Percentiles rank a stretch among this genome's conserved stretches.
Conservation (phyloP, 176 grass and related monocot species). For the Poa annua region DNA sequence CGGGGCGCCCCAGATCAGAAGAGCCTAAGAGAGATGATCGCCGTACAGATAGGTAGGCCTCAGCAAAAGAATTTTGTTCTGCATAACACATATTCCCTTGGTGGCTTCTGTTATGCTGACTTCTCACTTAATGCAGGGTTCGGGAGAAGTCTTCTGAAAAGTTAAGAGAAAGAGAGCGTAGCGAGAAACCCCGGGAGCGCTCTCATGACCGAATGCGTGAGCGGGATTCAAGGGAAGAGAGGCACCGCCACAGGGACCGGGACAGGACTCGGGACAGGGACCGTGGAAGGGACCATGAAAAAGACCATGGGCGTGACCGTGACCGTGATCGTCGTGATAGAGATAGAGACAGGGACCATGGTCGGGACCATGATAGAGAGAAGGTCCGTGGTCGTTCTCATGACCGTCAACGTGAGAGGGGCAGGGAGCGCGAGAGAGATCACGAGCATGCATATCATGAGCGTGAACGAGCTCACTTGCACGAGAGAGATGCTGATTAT, state of each 20-base stretch:
- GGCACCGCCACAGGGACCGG: constrained; percentile 62
- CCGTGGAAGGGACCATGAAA: constrained; percentile 55
- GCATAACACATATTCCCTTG: not conserved
- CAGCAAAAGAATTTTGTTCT: not conserved
- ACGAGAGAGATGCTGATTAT: constrained; percentile 59
- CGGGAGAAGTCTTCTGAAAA: constrained; percentile 73
- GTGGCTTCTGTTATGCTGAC: constrained; percentile 16
- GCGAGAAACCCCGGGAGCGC: constrained; percentile 58
- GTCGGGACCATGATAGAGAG: constrained; percentile 63
- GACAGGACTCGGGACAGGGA: constrained; percentile 64
- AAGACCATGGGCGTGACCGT: constrained; percentile 68
- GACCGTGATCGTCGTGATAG: constrained; percentile 55
- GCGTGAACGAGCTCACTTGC: constrained; percentile 54
- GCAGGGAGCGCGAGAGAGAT: constrained; percentile 65
- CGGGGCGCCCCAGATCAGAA: constrained; percentile 56
- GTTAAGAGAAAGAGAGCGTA: constrained; percentile 49
- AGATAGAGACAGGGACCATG: constrained; percentile 71
- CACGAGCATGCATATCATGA: constrained; percentile 57
- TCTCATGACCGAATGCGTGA: constrained; percentile 69
- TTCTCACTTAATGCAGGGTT: constrained; percentile 47
- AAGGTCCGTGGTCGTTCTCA: constrained; percentile 54
- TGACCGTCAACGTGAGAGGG: constrained; percentile 67
- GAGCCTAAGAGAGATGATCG: constrained; percentile 66
- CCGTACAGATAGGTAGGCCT: constrained; percentile 50
- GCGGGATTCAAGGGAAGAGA: constrained; percentile 68